A percentile compares a stretch with the other conserved stretches of the same genome.
These are phyloP conservation scores for Erysimum cheiri DNA, from an alignment of 441 rosid species.

Conservation along the genomic window DNA sequence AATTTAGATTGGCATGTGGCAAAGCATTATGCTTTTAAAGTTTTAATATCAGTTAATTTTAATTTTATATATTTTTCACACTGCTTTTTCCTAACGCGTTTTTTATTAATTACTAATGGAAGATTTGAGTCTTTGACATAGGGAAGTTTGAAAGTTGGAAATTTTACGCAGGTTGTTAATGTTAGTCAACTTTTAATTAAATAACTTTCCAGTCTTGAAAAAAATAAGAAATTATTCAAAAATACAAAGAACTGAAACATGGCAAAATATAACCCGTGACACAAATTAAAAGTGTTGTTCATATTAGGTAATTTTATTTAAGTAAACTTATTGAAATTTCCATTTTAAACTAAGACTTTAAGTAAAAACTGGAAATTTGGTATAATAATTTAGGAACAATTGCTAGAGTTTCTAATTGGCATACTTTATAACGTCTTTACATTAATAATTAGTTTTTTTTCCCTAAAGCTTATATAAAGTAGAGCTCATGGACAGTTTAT, in stretches of 20 bases:
- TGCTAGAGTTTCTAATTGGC: neutral
- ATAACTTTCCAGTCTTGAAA: neutral
- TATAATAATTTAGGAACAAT: conserved; percentile 3
- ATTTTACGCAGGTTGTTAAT: neutral
- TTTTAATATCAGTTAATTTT: neutral
- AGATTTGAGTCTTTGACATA: neutral
- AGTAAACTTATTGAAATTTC: neutral
- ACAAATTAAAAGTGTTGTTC: neutral
- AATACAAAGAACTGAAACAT: neutral
- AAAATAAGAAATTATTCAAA: neutral
- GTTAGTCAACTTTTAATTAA: neutral
- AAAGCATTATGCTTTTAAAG: neutral
- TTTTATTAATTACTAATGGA: neutral
- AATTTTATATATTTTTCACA: neutral
- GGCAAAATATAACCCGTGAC: neutral
- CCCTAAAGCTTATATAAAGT: conserved; percentile 20
- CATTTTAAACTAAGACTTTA: neutral
- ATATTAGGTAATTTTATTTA: neutral
- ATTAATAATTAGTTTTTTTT: neutral
- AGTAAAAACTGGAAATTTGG: conserved; percentile 2
- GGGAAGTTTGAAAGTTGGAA: neutral
- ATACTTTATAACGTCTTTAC: conserved; percentile 5
- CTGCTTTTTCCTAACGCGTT: neutral
- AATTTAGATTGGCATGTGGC: neutral
- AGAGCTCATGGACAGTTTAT: conserved; percentile 20